Evolutionary conservation across 345 rosid genomes (phyloP), one percentile per base, ranked within the genome.

Genomic region (Adansonia digitata): DNA sequence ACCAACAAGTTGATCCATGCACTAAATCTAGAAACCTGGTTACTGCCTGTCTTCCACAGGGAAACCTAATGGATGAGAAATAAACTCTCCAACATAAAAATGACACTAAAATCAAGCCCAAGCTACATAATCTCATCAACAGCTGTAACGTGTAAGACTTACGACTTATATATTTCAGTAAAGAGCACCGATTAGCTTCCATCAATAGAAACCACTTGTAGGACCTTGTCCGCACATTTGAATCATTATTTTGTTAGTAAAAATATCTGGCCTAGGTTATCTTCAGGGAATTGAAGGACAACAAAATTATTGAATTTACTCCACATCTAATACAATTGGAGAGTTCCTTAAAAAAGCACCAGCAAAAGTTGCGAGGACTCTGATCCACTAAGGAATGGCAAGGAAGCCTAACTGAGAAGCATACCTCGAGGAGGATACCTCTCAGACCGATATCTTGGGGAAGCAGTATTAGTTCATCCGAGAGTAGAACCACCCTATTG

Each of bases 321-420:
- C 69, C 53, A 53, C 15, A 48, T 76, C 61, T 64, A 31, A 48
- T 48, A 53, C 27, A 49, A 75, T 46, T 67, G 71, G 52, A 29
- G 45, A 27, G 69, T 66, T 56, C 26, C 5, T 37, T 52, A 37
- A 51, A 69, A 3, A 15, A 5, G 51, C 55, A 80, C 46, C 27
- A 46, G 57, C 18, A 18, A 73, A 64, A n/a, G 75, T 74, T 66
- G 65, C 72, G 51, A 15, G 15, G 43, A 51, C 29, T 9, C 24
- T 7, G 15, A 27, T 8, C 45, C 45, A 69, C 24, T 51, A 85
- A n/a, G n/a, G n/a, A n/a, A n/a, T n/a, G n/a, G n/a, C n/a, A n/a
- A n/a, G n/a, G n/a, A n/a, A 80, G 80, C 88, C 87, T 59, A 81
- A 80, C 77, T 68, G 85, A 86, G 84, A 88, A 81, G 90, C 88